phyloP scores from a whole-genome alignment of 2,329 filamentous ascomycete species.

The Malbranchea zuffiana region DNA sequence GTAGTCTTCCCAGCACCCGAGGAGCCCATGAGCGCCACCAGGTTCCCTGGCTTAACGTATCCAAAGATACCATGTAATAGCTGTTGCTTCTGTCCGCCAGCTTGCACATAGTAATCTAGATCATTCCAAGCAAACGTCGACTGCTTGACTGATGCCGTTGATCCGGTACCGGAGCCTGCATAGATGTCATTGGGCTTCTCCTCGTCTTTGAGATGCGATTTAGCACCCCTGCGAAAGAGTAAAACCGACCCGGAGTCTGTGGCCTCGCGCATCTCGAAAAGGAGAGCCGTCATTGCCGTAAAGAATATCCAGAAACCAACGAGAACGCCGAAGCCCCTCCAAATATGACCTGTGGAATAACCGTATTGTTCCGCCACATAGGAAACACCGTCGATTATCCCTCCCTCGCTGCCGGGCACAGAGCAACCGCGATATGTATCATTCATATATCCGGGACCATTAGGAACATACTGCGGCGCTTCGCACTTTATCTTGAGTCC shows the following conservation, averaged over 20 bases:
- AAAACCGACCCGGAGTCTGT: conserved; percentile 24
- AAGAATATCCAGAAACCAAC: too few species aligned
- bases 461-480: conserved; percentile 32
- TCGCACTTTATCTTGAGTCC: conserved; percentile 47
- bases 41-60: conserved; percentile 83
- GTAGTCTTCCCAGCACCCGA: conserved; percentile 90
- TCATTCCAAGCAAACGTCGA: conserved; percentile 74
- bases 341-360: conserved; percentile 50
- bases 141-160: conserved; percentile 53
- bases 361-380: conserved; percentile 46
- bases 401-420: conserved; percentile 46
- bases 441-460: conserved; percentile 28
- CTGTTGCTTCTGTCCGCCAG: conserved; percentile 62
- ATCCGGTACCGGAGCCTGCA: conserved; percentile 29
- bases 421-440: conserved; percentile 45
- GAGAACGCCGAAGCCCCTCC: conserved; percentile 62
- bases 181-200: background rate
- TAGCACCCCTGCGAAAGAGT: conserved; percentile 25
- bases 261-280: conserved; percentile 49
- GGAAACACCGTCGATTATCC: conserved; percentile 43
- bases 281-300: too few species aligned
- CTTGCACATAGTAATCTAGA: conserved; percentile 69
- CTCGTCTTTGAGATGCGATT: conserved; percentile 5
- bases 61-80: conserved; percentile 83
- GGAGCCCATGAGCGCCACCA: too few species aligned